Conservation (phyloP, 352 stramenopile genomes). For the Pythium brachiatum region DNA sequence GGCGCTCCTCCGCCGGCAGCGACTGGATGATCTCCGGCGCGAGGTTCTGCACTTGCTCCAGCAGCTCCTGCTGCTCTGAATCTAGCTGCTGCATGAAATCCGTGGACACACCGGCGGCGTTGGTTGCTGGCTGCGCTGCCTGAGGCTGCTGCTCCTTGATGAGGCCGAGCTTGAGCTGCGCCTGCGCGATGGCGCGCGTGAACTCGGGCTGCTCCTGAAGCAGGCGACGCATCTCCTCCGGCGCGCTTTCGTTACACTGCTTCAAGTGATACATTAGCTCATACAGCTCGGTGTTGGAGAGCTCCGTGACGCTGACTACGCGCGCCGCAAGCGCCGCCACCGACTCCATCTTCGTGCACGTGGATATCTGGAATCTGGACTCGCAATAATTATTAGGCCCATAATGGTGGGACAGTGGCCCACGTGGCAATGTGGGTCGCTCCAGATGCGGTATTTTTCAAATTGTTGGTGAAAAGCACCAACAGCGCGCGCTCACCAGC, state of each 20-base stretch:
- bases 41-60: constrained; percentile 80
- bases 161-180: constrained; percentile 71
- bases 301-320: constrained; percentile 47
- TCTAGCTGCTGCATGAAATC: constrained; percentile 70
- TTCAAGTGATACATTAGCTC: constrained; percentile 80
- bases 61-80: constrained; percentile 70
- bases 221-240: constrained; percentile 60
- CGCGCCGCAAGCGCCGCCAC: constrained; percentile 26
- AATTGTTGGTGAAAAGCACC: background rate
- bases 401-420: background rate
- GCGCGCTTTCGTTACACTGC: constrained; percentile 76
- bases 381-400: background rate
- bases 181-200: constrained; percentile 63
- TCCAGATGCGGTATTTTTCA: background rate
- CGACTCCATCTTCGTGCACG: constrained; percentile 13
- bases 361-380: too few relatives aligned
- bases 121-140: constrained; percentile 35
- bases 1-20: constrained; percentile 61
- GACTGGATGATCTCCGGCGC: constrained; percentile 79
- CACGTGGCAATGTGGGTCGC: background rate
- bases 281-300: constrained; percentile 56
- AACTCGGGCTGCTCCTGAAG: constrained; percentile 78
- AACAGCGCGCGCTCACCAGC: background rate
- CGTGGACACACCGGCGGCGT: constrained; percentile 60
- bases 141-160: constrained; percentile 47